A percentile compares a stretch with the other conserved stretches of the same genome.
Conservation (phyloP, 1,284 basidiomycete genomes). For the Lignosus rhinocerotis region DNA sequence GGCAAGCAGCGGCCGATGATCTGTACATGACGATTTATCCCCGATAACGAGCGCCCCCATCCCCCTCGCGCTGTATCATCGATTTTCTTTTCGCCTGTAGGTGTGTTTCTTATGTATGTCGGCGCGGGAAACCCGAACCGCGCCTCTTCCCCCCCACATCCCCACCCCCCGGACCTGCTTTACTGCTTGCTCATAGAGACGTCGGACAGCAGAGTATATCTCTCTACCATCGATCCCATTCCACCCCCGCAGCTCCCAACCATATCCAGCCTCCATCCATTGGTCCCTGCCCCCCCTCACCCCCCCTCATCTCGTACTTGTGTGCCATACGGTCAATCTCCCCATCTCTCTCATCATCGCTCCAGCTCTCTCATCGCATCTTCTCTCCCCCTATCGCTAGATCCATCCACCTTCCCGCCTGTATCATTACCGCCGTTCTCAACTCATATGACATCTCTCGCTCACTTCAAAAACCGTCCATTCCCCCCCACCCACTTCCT, state of each 20-base stretch:
- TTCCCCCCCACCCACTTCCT: neutral
- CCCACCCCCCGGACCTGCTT: conserved; percentile 16
- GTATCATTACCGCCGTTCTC: conserved; percentile 20
- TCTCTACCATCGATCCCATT: neutral
- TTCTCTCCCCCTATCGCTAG: conserved; percentile 8
- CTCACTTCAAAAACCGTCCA: neutral
- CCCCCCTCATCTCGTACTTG: neutral
- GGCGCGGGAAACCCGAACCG: neutral
- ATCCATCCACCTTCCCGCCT: conserved; percentile 13
- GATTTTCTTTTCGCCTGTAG: neutral
- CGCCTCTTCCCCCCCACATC: too few relatives aligned
- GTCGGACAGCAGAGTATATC: conserved; percentile 13
- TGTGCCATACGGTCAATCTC: neutral
- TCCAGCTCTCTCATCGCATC: conserved; percentile 6
- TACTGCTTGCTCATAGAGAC: conserved; percentile 22
- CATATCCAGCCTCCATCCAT: neutral
- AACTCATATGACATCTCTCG: neutral
- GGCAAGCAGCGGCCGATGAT: conserved; percentile 25
- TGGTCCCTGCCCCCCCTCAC: neutral
- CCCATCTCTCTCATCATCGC: neutral
- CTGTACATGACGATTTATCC: conserved; percentile 20
- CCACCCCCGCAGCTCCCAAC: neutral
- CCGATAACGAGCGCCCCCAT: too few relatives aligned
- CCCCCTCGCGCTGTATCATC: neutral
- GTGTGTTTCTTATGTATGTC: neutral